Percentiles rank a stretch among this genome's conserved stretches.
These are phyloP conservation scores for Cerrena zonata DNA, from an alignment of 1,284 basidiomycete genomes.

Conservation along the genomic window DNA sequence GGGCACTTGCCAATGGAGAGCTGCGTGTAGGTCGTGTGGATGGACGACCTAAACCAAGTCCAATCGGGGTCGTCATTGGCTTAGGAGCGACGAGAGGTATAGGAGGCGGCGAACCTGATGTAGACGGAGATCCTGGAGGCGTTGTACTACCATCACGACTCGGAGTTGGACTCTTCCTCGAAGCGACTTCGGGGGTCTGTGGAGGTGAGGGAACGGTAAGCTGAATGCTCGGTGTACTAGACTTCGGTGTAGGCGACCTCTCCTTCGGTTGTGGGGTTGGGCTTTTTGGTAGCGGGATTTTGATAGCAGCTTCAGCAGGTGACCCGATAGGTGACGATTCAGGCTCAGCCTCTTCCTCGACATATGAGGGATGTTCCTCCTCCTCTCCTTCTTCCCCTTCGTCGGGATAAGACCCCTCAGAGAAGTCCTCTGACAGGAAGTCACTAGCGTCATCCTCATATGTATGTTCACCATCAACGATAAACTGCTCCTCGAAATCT, in stretches of 20 bases:
- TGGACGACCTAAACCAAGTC: slow-evolving; percentile 19
- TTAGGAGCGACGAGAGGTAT: slow-evolving; percentile 10
- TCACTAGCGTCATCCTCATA: slow-evolving; percentile 27
- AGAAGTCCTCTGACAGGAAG: slow-evolving; percentile 25
- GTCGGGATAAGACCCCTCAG: slow-evolving; percentile 21
- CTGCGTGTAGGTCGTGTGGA: slow-evolving; percentile 24
- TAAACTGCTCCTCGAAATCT: neutral
- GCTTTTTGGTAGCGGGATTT: slow-evolving; percentile 1
- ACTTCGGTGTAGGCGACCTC: neutral
- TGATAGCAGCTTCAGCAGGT: slow-evolving; percentile 12
- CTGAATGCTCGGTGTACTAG: slow-evolving; percentile 5
- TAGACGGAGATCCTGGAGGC: slow-evolving; percentile 52
- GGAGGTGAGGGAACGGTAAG: slow-evolving; percentile 10
- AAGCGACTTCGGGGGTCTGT: slow-evolving; percentile 7
- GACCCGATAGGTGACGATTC: slow-evolving; percentile 21
- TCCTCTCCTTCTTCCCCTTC: slow-evolving; percentile 30
- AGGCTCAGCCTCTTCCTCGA: slow-evolving; percentile 21
- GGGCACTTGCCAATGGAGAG: slow-evolving; percentile 24
- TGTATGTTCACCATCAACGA: slow-evolving; percentile 18
- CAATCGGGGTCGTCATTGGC: slow-evolving; percentile 8
- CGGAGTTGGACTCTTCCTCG: slow-evolving; percentile 11
- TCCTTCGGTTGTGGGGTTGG: neutral
- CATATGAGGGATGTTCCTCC: slow-evolving; percentile 14
- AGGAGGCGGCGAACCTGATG: slow-evolving; percentile 23
- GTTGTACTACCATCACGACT: slow-evolving; percentile 37